A percentile compares a stretch with the other conserved stretches of the same genome.
phyloP scores from a whole-genome alignment of 129 eudicot species.

The Pseudognaphalium luteoalbum region DNA sequence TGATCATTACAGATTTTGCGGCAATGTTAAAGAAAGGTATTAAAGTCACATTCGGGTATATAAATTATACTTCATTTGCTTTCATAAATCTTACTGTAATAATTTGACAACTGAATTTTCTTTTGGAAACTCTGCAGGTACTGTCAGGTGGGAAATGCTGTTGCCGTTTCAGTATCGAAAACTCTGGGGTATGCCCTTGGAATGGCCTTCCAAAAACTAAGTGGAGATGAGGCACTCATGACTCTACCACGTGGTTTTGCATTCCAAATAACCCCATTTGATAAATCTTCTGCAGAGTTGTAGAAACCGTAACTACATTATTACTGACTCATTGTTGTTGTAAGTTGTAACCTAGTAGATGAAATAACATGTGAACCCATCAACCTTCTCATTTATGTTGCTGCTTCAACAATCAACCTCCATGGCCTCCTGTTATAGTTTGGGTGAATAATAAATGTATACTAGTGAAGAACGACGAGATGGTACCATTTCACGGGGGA shows the following conservation, averaged over 20 bases:
- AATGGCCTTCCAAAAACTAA: conserved; percentile 60
- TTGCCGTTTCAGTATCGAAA: conserved; percentile 71
- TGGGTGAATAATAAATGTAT: neutral
- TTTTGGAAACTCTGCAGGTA: conserved; percentile 43
- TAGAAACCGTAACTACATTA: conserved; percentile 7
- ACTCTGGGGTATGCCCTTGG: conserved; percentile 84
- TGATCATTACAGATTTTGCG: conserved; percentile 78
- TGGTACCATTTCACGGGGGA: neutral
- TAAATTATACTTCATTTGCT: neutral
- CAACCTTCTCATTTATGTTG: neutral
- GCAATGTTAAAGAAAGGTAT: conserved; percentile 80
- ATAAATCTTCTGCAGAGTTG: conserved; percentile 14
- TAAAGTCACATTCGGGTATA: neutral
- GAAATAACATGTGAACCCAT: conserved; percentile 21
- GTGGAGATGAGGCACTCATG: conserved; percentile 58
- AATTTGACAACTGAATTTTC: neutral
- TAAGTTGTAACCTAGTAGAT: conserved; percentile 10
- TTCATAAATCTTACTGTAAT: neutral
- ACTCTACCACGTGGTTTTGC: conserved; percentile 69
- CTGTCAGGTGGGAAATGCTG: conserved; percentile 93
- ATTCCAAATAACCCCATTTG: conserved; percentile 37
- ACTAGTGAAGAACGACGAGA: neutral
- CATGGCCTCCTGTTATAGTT: neutral
- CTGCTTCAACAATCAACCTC: conserved; percentile 15
- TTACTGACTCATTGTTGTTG: conserved; percentile 8